Conservation (phyloP, 371 early-diverging fungal genomes). For the Mortierella sp. region DNA sequence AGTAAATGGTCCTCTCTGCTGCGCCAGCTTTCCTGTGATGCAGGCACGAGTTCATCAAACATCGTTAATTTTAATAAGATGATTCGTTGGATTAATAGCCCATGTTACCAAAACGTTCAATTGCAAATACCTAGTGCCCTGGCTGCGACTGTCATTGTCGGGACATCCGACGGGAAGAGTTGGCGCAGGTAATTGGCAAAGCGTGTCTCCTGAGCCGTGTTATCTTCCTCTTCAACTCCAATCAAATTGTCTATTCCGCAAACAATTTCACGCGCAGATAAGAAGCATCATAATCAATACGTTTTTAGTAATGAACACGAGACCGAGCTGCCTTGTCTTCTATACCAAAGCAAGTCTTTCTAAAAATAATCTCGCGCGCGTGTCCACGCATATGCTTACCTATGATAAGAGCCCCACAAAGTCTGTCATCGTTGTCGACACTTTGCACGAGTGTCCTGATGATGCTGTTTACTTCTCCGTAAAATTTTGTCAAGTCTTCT, state of each 20-base stretch:
- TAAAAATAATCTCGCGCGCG: conserved; percentile 1
- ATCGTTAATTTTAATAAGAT: neutral
- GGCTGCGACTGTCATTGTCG: conserved; percentile 86
- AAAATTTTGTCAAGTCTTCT: conserved; percentile 42
- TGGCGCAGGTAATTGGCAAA: conserved; percentile 89
- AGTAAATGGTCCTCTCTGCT: conserved; percentile 81
- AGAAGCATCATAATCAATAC: neutral
- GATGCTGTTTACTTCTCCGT: conserved; percentile 67
- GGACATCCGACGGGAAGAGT: conserved; percentile 88
- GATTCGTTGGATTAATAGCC: neutral
- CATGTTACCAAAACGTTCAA: neutral
- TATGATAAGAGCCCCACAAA: conserved; percentile 76
- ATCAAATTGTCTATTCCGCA: conserved; percentile 79
- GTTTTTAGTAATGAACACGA: conserved; percentile 4
- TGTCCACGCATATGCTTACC: conserved; percentile 51
- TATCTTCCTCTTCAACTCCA: conserved; percentile 89
- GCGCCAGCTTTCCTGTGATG: conserved; percentile 74
- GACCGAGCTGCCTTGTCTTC: neutral
- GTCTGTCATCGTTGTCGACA: conserved; percentile 68
- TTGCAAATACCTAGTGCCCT: conserved; percentile 75
- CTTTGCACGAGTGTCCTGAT: conserved; percentile 74
- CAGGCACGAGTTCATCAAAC: conserved; percentile 2
- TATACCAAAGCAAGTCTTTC: neutral
- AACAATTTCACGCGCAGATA: neutral
- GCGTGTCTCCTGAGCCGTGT: conserved; percentile 80